Percentiles rank a stretch among this genome's conserved stretches.
phyloP scores from a whole-genome alignment of 495 filamentous ascomycete genomes.

The Achaetomiella virescens region DNA sequence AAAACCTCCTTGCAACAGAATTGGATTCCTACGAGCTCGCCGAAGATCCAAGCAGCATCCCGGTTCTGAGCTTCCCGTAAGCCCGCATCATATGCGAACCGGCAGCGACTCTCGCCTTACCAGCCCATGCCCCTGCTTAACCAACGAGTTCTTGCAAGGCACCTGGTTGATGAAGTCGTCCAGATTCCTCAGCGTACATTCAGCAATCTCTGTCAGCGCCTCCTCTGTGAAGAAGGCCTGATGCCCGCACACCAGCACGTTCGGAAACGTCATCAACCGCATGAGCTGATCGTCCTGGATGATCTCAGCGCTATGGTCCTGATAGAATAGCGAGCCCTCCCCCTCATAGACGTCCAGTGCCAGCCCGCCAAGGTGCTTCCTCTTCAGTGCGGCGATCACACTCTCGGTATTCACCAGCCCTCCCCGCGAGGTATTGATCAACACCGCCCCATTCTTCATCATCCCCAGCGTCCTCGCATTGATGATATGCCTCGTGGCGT shows the following conservation, averaged over 20 bases:
- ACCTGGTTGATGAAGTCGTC: conserved; percentile 26
- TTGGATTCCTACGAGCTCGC: too few relatives aligned
- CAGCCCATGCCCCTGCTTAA: conserved; percentile 18
- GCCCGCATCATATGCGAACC: conserved; percentile 20
- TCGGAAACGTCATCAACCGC: conserved; percentile 65
- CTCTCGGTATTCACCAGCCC: conserved; percentile 54
- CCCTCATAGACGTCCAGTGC: conserved; percentile 54
- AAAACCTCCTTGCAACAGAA: too few relatives aligned
- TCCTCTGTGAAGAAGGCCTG: conserved; percentile 67
- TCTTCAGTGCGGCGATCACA: conserved; percentile 57
- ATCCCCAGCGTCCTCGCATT: conserved; percentile 44
- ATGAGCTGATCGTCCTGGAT: conserved; percentile 63
- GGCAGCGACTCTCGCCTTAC: conserved; percentile 16
- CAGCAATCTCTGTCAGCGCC: conserved; percentile 58
- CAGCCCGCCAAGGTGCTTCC: conserved; percentile 45
- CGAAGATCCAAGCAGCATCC: too few relatives aligned
- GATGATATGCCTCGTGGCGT: conserved; percentile 55
- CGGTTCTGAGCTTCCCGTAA: too few relatives aligned
- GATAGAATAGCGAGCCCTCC: conserved; percentile 54
- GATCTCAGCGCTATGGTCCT: conserved; percentile 59
- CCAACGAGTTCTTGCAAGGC: conserved; percentile 36
- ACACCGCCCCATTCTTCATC: conserved; percentile 55
- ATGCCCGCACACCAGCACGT: conserved; percentile 61
- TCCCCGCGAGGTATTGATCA: conserved; percentile 64
- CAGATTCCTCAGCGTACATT: conserved; percentile 54